Conservation (phyloP, 352 stramenopile genomes). For the Phytopythium cucurbitacearum region DNA sequence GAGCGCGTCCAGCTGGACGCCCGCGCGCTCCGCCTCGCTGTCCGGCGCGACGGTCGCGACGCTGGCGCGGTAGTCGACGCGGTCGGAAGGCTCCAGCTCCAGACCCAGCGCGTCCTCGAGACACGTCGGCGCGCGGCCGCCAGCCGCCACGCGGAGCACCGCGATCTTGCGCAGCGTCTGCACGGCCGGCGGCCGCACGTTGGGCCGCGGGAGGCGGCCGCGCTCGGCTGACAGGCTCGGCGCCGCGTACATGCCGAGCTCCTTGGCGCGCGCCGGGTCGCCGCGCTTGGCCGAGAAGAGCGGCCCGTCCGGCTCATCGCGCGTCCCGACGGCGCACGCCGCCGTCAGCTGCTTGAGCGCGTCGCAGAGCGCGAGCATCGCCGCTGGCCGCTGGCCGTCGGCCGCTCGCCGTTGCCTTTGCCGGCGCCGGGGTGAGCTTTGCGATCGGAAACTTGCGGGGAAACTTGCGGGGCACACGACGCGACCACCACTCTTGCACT, state of each 20-base stretch:
- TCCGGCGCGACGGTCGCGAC: constrained; percentile 62
- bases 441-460: background rate
- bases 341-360: constrained; percentile 32
- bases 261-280: constrained; percentile 25
- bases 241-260: constrained; percentile 16
- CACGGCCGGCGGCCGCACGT: constrained; percentile 28
- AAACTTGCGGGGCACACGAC: background rate
- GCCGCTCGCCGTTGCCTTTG: background rate
- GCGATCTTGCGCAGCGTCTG: constrained; percentile 30
- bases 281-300: constrained; percentile 17
- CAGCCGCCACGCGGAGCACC: constrained; percentile 29
- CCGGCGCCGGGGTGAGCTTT: background rate
- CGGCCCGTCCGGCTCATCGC: constrained; percentile 25
- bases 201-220: constrained; percentile 9
- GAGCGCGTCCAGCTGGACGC: constrained; percentile 46
- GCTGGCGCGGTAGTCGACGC: constrained; percentile 55
- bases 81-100: constrained; percentile 50
- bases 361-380: constrained; percentile 38
- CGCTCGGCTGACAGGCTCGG: background rate
- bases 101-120: constrained; percentile 49
- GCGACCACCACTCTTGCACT: too few species aligned
- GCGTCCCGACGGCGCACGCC: constrained; percentile 19
- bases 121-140: constrained; percentile 7
- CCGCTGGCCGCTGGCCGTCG: background rate
- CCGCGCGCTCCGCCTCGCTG: constrained; percentile 40